Evolutionary conservation across 352 stramenopile genomes (phyloP).

Genomic region (Pythium folliculosum): DNA sequence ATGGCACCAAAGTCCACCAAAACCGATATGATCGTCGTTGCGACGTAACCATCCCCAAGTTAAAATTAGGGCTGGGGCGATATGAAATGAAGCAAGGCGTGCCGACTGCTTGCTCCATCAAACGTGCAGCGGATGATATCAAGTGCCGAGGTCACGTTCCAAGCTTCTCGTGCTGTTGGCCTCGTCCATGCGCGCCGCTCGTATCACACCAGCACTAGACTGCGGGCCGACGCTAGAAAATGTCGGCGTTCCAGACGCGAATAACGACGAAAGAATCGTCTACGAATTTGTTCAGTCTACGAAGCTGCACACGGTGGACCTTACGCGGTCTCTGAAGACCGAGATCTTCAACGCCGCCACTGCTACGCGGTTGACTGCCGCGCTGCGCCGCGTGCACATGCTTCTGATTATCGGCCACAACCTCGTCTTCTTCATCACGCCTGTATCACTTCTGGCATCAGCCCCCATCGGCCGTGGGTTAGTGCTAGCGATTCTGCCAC

Average conservation of each 20-base stretch:
- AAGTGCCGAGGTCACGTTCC: too few species aligned
- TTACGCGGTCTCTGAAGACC: slow-evolving; percentile 7
- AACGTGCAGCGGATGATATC: too few species aligned
- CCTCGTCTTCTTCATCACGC: slow-evolving; percentile 1
- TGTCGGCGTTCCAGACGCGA: background rate
- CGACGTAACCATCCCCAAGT: too few species aligned
- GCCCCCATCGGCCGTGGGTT: background rate
- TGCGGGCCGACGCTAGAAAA: background rate
- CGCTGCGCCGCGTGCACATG: background rate
- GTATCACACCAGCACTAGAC: background rate
- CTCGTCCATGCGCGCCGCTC: background rate
- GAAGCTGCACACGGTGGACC: slow-evolving; percentile 4
- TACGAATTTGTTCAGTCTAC: slow-evolving; percentile 4
- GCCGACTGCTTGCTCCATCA: too few species aligned
- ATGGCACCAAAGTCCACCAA: too few species aligned
- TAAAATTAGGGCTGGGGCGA: too few species aligned
- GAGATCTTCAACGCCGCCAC: background rate
- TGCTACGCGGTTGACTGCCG: background rate
- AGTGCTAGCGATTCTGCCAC: background rate
- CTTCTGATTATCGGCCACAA: slow-evolving; percentile 1
- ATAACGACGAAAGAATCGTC: background rate
- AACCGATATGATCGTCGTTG: too few species aligned
- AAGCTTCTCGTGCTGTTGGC: background rate
- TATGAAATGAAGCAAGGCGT: too few species aligned
- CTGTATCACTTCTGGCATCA: background rate